Percentiles rank a stretch among this genome's conserved stretches.
These are phyloP conservation scores for Calonectria pauciramosa DNA, from an alignment of 2,329 filamentous ascomycete genomes.

Conservation along the genomic window DNA sequence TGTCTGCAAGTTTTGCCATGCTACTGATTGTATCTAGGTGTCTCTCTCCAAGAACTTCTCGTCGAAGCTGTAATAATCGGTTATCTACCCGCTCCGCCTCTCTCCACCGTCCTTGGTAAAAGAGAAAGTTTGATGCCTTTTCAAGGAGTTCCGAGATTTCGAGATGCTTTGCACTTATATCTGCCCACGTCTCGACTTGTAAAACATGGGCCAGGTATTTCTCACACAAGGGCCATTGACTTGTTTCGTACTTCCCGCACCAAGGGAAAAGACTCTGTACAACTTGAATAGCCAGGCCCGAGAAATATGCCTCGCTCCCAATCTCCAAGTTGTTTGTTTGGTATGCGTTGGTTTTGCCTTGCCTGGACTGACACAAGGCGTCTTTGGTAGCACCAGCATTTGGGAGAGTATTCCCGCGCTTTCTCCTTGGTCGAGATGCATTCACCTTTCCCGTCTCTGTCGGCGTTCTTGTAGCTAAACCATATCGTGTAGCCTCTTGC, in stretches of 20 bases:
- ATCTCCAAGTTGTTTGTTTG: neutral
- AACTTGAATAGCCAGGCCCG: slow-evolving; percentile 36
- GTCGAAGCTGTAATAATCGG: neutral
- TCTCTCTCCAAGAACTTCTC: slow-evolving; percentile 6
- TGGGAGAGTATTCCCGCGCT: neutral
- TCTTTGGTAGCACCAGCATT: neutral
- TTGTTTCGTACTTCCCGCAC: neutral
- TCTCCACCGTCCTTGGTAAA: slow-evolving; percentile 31
- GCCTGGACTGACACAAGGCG: neutral
- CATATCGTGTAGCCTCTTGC: slow-evolving; percentile 45
- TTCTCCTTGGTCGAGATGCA: neutral
- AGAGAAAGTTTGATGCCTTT: slow-evolving; percentile 40
- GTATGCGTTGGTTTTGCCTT: neutral
- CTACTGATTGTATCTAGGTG: slow-evolving; percentile 18
- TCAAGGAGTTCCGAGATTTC: slow-evolving; percentile 27
- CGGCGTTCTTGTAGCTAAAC: slow-evolving; percentile 17
- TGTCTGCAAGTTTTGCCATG: slow-evolving; percentile 16
- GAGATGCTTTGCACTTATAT: slow-evolving; percentile 31
- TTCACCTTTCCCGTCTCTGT: too few relatives aligned
- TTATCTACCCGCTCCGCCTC: neutral
- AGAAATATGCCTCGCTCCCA: slow-evolving; percentile 35
- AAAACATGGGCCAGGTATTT: slow-evolving; percentile 47
- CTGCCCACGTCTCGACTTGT: slow-evolving; percentile 40
- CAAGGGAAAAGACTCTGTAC: slow-evolving; percentile 39
- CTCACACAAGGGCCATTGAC: slow-evolving; percentile 32